Base-by-base conservation (phyloP, 129 eudicot species). In the Silybum marianum region DNA sequence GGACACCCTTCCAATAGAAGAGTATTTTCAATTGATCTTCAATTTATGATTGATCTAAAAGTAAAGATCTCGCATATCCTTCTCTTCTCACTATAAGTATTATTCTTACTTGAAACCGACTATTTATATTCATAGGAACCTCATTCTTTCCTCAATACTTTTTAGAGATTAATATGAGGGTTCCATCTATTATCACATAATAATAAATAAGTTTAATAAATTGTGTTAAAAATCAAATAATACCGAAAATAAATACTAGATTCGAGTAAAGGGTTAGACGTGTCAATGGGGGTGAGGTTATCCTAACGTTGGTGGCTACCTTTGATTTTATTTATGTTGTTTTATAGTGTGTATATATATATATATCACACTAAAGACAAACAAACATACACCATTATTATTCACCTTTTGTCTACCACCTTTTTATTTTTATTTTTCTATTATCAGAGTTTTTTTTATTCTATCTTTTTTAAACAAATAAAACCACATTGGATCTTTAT, bases 201-300 rank as follows among this genome's bases (percentile, higher is more conserved):
- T 54, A 54, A 18, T 14, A 48, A 48, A 48, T 48, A 48, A 48
- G 18, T 3, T 13, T 48, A 48, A 48, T 18, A 16, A 16, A 54
- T 16, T 54, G n/a, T 54, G 63, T 54, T 19, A 16, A 16, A 75
- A 22, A 28, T 54, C 19, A 75, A 75, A 30, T 7, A 28, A 38
- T 30, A 22, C 25, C 8, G 1, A 63, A 63, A 22, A 63, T 63
- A 63, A 63, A 63, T 63, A 63, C 69, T 54, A 54, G 19, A 54
- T 18, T 54, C 5, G 63, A 54, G 18, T 54, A 54, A 51, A 51
- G 63, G 60, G 11, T 63, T 23, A 24, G 80, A 80, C 82, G 85
- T 81, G 85, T 76, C 77, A 84, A 81, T 85, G 83, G 72, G 86
- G 68, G 81, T 83, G 79, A 83, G 90, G 87, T 54, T 80, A 80